Evolutionary conservation across 2,329 filamentous ascomycete genomes (phyloP), one percentile per base, ranked within the genome.

Genomic region (Helotiales sp.): DNA sequence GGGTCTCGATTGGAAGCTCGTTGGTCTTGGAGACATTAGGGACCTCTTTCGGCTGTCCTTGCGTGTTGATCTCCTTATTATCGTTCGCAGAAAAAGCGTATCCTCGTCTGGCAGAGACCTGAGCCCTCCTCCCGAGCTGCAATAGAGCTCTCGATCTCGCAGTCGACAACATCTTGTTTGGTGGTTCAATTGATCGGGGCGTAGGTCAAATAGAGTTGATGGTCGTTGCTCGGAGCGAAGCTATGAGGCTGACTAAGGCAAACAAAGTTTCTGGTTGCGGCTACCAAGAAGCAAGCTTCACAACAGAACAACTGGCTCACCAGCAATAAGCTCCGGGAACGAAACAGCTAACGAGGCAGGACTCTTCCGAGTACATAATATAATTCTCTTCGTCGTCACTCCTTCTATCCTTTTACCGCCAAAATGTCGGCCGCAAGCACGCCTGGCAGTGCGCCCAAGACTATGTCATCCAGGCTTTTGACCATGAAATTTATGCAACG

Each of bases 401-500:
- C 27, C 9, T n/a, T 29, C 5, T 47, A 17, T 47, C 29, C 22
- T 46, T 7, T 46, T 29, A 54, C 17, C 29, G 34, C 54, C 63
- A 66, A 57, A 12, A 71, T 71, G 68, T 66, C 68, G 15, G 53
- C 56, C 29, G 27, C 64, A 24, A 63, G 62, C 54, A 63, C 63
- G 17, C 60, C 65, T 24, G 59, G 55, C 31, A 64, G 62, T 59
- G 59, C 84, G 47, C 83, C 83, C 30, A 89, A 88, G 74, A 81
- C 80, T 46, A 92, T 96, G 86, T 96, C 93, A 62, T 93, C 89
- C 58, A 87, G 92, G 65, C 86, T 97, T 48, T 81, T 96, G 70
- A 93, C 90, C 34, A 97, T 96, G 92, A 96, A 96, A 78, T 97
- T 97, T 72, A 97, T 97, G 93, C 93, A 96, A 79, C 85, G 93